These are phyloP conservation scores for Fusarium sp. DNA, from an alignment of 2,329 filamentous ascomycete species.

Conservation along the genomic window DNA sequence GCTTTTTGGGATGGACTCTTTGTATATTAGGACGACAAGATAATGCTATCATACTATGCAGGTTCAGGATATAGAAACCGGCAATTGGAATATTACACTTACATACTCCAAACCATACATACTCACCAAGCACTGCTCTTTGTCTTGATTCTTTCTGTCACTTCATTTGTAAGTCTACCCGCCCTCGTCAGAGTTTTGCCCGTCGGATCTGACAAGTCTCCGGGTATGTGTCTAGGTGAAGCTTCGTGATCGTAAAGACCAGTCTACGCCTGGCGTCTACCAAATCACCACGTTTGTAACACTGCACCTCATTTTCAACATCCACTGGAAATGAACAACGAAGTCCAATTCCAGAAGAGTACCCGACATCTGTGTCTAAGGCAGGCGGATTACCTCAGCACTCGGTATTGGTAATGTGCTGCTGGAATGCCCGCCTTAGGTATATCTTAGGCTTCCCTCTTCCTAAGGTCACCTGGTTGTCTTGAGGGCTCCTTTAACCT, in stretches of 20 bases:
- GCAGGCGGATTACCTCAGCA: not conserved
- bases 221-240: not conserved
- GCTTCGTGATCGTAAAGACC: not conserved
- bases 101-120: not conserved
- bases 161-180: not conserved
- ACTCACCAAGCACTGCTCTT: not conserved
- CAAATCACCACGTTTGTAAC: not conserved
- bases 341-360: not conserved
- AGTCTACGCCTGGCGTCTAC: not conserved
- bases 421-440: not conserved
- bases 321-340: not conserved
- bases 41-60: not conserved
- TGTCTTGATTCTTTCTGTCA: not conserved
- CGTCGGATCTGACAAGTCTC: too few relatives aligned
- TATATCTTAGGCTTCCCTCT: not conserved
- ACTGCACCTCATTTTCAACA: not conserved
- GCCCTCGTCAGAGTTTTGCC: not conserved
- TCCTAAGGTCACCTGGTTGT: not conserved
- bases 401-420: not conserved
- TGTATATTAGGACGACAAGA: conserved; percentile 25
- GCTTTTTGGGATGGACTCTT: conserved; percentile 7
- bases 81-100: not conserved
- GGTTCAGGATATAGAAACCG: not conserved
- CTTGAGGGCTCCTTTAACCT: not conserved
- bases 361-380: not conserved